Percentiles rank a stretch among this genome's conserved stretches.
Evolutionary conservation across 2,329 filamentous ascomycete genomes (phyloP).

Genomic region (Parasarocladium wereldwijsianum): DNA sequence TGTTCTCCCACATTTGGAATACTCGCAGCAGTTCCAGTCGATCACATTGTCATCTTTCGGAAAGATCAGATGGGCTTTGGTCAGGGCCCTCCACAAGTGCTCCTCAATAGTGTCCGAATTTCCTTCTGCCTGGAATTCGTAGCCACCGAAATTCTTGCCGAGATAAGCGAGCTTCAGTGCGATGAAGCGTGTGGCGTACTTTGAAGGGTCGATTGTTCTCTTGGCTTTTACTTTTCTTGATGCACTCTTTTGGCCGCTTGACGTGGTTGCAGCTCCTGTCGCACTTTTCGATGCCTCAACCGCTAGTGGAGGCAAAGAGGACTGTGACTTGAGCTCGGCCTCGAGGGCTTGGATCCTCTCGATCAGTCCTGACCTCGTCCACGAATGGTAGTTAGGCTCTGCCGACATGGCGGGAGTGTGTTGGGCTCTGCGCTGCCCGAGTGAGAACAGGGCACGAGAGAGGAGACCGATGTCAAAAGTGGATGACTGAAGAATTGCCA

Average conservation of each 20-base stretch:
- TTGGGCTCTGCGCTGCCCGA: no score
- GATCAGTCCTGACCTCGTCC: constrained; percentile 56
- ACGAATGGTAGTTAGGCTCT: constrained; percentile 41
- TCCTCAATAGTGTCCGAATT: constrained; percentile 76
- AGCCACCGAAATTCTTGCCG: constrained; percentile 82
- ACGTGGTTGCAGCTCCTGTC: no score
- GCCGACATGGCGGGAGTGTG: constrained; percentile 14
- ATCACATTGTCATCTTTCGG: constrained; percentile 48
- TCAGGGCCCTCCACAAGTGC: constrained; percentile 81
- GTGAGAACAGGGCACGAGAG: no score
- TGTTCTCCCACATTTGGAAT: constrained; percentile 89
- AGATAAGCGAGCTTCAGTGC: constrained; percentile 91
- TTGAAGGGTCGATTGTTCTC: constrained; percentile 57
- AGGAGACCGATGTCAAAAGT: no score
- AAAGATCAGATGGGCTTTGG: constrained; percentile 68
- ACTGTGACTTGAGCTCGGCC: constrained; percentile 37
- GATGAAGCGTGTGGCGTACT: constrained; percentile 71
- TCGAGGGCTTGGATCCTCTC: constrained; percentile 55
- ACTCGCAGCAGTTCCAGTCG: constrained; percentile 74
- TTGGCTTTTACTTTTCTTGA: constrained; percentile 26
- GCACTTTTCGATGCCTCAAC: constrained; percentile 11
- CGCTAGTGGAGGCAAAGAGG: constrained; percentile 15
- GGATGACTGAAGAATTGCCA: no score
- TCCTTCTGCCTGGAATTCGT: constrained; percentile 69
- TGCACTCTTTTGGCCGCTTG: constrained; percentile 6